Evolutionary conservation across 2,329 filamentous ascomycete species (phyloP).

Genomic region (Epichloe bromicola): DNA sequence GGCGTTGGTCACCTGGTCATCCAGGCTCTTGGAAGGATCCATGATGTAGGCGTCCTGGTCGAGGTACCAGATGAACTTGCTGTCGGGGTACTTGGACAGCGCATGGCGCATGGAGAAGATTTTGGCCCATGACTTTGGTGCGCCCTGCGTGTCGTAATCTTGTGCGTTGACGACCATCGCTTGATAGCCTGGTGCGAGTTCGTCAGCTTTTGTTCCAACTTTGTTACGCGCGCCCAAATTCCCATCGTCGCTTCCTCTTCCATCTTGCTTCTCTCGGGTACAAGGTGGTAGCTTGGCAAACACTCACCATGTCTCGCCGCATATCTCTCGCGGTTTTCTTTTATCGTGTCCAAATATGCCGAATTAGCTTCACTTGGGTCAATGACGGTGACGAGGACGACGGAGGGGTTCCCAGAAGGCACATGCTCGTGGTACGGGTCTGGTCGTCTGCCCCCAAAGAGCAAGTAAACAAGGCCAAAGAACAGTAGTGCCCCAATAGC

Average conservation of each 20-base stretch:
- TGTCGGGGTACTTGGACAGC: conserved; percentile 64
- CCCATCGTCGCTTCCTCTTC: not conserved
- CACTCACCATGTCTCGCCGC: conserved; percentile 69
- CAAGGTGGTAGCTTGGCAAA: not conserved
- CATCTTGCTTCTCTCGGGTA: not conserved
- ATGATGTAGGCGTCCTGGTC: conserved; percentile 80
- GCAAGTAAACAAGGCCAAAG: conserved; percentile 46
- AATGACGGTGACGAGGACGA: conserved; percentile 75
- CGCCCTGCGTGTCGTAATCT: conserved; percentile 57
- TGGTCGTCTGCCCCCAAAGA: conserved; percentile 27
- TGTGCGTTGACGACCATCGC: conserved; percentile 68
- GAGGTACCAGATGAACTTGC: conserved; percentile 75
- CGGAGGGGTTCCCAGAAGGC: conserved; percentile 43
- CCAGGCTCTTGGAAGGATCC: conserved; percentile 59
- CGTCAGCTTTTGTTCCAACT: not conserved
- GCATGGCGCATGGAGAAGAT: conserved; percentile 83
- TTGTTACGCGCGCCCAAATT: not conserved
- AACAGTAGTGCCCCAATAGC: conserved; percentile 41
- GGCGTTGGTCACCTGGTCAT: conserved; percentile 56
- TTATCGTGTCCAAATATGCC: conserved; percentile 59
- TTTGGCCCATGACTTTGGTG: conserved; percentile 56
- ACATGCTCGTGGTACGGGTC: conserved; percentile 22
- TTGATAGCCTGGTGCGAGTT: conserved; percentile 39
- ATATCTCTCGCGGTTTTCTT: conserved; percentile 73
- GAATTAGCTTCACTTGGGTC: conserved; percentile 53